phyloP scores from a whole-genome alignment of 2,329 filamentous ascomycete species.

The Zymoseptoria pseudotritici region DNA sequence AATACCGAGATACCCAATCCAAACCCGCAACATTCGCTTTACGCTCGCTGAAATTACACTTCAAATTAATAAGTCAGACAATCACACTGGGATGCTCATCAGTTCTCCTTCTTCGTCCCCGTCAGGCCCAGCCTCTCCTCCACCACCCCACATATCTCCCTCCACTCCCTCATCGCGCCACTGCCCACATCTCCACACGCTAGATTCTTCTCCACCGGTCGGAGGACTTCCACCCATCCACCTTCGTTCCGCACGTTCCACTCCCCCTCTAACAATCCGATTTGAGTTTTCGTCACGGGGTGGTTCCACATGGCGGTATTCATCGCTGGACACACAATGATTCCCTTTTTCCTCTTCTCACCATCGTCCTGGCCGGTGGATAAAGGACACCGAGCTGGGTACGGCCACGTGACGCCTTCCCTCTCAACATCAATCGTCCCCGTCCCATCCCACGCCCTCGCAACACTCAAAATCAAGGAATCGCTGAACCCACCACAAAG shows the following conservation, averaged over 20 bases:
- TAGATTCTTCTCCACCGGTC: conserved; percentile 66
- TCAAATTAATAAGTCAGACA: too few relatives aligned
- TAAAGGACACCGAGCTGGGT: not conserved
- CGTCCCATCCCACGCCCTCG: conserved; percentile 82
- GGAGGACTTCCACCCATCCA: conserved; percentile 61
- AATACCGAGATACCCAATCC: conserved; percentile 20
- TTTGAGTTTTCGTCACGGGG: conserved; percentile 67
- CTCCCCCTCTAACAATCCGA: conserved; percentile 67
- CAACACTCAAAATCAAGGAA: conserved; percentile 63
- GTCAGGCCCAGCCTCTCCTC: too few relatives aligned
- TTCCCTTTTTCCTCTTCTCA: conserved; percentile 49
- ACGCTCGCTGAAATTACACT: too few relatives aligned
- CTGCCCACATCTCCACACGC: conserved; percentile 79
- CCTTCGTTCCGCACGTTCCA: conserved; percentile 52
- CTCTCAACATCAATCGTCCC: conserved; percentile 46
- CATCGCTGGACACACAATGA: conserved; percentile 76
- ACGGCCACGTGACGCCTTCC: conserved; percentile 17
- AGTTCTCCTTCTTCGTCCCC: too few relatives aligned
- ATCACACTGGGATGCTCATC: too few relatives aligned
- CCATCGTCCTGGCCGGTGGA: not conserved
- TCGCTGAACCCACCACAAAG: conserved; percentile 71
- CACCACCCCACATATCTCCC: conserved; percentile 60
- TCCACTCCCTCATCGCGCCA: conserved; percentile 80
- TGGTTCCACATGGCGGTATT: conserved; percentile 88
- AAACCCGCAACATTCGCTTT: too few relatives aligned